These are phyloP conservation scores for Pleurotus djamor DNA, from an alignment of 768 basidiomycete species.

Conservation along the genomic window DNA sequence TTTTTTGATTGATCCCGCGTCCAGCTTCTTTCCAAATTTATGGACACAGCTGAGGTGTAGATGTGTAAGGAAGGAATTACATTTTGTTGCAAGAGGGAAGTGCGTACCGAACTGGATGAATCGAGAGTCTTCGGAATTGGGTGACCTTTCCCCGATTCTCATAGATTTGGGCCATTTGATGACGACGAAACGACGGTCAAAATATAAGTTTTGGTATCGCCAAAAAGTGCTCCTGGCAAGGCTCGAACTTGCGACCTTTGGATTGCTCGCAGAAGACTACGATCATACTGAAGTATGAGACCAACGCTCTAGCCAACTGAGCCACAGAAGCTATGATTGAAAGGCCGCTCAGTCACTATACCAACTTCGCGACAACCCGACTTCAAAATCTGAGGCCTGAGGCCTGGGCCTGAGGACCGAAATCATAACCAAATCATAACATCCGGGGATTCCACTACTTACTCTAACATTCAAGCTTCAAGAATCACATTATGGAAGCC, in stretches of 20 bases:
- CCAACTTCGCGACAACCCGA: too few species aligned
- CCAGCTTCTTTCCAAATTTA: too few species aligned
- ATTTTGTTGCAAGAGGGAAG: too few species aligned
- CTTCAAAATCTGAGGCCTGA: background rate
- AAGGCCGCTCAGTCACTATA: too few species aligned
- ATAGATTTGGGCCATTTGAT: too few species aligned
- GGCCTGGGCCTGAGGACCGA: background rate
- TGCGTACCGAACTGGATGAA: background rate
- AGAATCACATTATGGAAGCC: background rate
- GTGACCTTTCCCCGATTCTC: background rate
- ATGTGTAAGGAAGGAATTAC: too few species aligned
- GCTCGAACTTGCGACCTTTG: constrained; percentile 63
- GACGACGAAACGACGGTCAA: too few species aligned
- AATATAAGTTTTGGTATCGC: too few species aligned
- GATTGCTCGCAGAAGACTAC: constrained; percentile 28
- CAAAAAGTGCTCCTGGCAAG: constrained; percentile 46
- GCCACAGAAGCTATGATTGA: constrained; percentile 19
- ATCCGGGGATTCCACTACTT: background rate
- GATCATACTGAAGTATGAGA: constrained; percentile 25
- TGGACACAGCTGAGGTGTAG: background rate
- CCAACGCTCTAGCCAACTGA: constrained; percentile 31
- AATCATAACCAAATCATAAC: background rate
- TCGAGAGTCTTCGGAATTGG: background rate
- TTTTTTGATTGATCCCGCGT: too few species aligned
- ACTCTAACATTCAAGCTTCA: background rate